Base-by-base conservation (phyloP, 257 asterid genomes). In the Lavandula angustifolia region DNA sequence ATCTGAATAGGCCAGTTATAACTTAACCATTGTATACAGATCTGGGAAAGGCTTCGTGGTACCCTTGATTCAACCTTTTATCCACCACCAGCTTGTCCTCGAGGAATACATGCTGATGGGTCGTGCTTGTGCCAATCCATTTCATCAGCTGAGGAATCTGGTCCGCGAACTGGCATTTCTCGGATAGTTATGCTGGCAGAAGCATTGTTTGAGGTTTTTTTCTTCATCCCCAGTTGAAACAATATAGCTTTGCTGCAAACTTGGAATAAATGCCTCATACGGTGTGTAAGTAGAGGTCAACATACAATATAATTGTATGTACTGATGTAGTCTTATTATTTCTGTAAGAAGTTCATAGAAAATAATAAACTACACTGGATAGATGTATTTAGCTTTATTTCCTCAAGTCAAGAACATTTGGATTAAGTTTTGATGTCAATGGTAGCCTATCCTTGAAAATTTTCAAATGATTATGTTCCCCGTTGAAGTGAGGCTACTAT, bases 161-260 rank as follows among this genome's bases (percentile, higher is more conserved):
- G 86, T 33, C 68, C 86, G 54, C 91, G 91, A 60, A 91, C 94
- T 56, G 90, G 98, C 65, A 79, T 91, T 71, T 85, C 95, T 48
- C 84, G 95, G 49, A 86, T 91, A 65, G 88, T 91, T 58, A 86
- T 91, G 95, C 90, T 91, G 66, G 98, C 95, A 43, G 98, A 91
- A 81, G 95, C 98, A 54, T 78, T 91, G 65, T 91, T 91, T 79
- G 96, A 91, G 98, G 96, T 88, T 80, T 50, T 73, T n/a, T 60
- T 57, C 47, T 33, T 42, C 40, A 17, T 60, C 62, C 43, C 27
- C 42, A 17, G 11, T 32, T 62, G 44, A 34, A 10, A 31, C 49
- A 3, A 14, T 37, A 43, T 41, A 18, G 57, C 49, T 52, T 34
- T 57, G 60, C 78, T 62, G 43, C 63, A 35, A 62, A 48, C 59